These are phyloP conservation scores for Linum tenue DNA, from an alignment of 345 rosid genomes.

Conservation along the genomic window DNA sequence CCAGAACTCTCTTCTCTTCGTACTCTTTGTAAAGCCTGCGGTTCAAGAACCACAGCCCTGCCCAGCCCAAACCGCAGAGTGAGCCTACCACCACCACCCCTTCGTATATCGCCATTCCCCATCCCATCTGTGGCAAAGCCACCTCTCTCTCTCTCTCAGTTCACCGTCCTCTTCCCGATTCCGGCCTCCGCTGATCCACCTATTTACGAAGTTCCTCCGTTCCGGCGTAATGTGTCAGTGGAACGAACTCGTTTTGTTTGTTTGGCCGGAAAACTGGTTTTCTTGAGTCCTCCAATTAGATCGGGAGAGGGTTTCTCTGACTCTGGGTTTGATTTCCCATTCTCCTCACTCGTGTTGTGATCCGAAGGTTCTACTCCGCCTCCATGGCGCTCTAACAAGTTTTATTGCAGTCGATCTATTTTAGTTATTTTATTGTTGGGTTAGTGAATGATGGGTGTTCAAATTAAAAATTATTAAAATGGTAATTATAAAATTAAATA, in stretches of 20 bases:
- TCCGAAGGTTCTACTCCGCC: background rate
- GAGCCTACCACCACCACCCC: constrained; percentile 58
- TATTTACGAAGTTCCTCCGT: background rate
- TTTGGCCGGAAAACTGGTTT: background rate
- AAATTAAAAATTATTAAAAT: too few species aligned
- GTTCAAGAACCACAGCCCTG: constrained; percentile 88
- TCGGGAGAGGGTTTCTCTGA: background rate
- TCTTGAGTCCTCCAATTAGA: background rate
- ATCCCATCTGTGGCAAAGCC: constrained; percentile 33
- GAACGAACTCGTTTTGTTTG: background rate
- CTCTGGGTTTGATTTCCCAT: background rate
- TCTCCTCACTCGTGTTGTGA: background rate
- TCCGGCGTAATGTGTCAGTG: background rate
- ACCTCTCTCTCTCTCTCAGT: background rate
- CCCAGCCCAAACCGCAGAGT: constrained; percentile 60
- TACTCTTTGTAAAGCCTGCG: constrained; percentile 84
- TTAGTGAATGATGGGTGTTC: too few species aligned
- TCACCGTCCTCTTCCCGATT: background rate
- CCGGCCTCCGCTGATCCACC: background rate
- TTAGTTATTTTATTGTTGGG: too few species aligned
- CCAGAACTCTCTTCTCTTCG: constrained; percentile 83
- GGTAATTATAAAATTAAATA: too few species aligned
- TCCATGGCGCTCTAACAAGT: background rate
- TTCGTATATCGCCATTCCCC: constrained; percentile 64
- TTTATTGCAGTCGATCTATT: background rate